A percentile compares a stretch with the other conserved stretches of the same genome.
These are phyloP conservation scores for Poa pratensis DNA, from an alignment of 176 grass and related monocot genomes.

Conservation along the genomic window DNA sequence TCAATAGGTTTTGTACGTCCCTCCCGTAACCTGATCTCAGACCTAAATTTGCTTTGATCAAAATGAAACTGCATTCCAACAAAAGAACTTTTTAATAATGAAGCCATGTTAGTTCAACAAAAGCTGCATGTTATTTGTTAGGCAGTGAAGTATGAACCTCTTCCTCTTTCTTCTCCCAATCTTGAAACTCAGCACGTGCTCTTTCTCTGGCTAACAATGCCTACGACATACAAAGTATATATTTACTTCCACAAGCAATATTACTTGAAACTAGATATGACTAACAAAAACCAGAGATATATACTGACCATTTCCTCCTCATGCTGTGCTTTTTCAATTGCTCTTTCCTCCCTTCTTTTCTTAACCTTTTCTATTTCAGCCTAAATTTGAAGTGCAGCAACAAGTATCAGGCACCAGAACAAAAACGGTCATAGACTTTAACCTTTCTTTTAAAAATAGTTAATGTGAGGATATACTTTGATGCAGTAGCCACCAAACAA, in stretches of 20 bases:
- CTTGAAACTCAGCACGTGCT: slow-evolving; percentile 92
- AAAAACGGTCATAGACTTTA: slow-evolving; percentile 7
- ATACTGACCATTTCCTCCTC: slow-evolving; percentile 92
- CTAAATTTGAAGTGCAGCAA: slow-evolving; percentile 49
- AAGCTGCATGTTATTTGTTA: background rate
- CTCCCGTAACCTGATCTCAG: slow-evolving; percentile 90
- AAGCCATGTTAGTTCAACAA: slow-evolving; percentile 29
- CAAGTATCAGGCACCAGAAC: slow-evolving; percentile 11
- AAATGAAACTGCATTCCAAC: slow-evolving; percentile 80
- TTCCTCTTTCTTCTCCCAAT: slow-evolving; percentile 99
- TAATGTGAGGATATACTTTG: background rate
- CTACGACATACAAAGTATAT: slow-evolving; percentile 53
- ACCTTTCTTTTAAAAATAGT: slow-evolving; percentile 23
- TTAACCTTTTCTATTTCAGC: slow-evolving; percentile 99
- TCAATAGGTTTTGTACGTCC: slow-evolving; percentile 97
- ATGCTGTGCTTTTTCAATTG: slow-evolving; percentile 95
- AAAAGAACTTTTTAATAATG: slow-evolving; percentile 40
- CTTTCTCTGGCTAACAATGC: slow-evolving; percentile 86
- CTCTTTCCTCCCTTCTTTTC: slow-evolving; percentile 98
- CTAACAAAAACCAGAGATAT: slow-evolving; percentile 22
- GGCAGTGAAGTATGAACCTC: slow-evolving; percentile 60
- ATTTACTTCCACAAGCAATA: slow-evolving; percentile 37
- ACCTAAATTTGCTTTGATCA: slow-evolving; percentile 98
- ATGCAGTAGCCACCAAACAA: background rate
- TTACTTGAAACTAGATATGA: slow-evolving; percentile 28